Evolutionary conservation across 768 basidiomycete genomes (phyloP), one percentile per base, ranked within the genome.

Genomic region (Phaffia tasmanica): DNA sequence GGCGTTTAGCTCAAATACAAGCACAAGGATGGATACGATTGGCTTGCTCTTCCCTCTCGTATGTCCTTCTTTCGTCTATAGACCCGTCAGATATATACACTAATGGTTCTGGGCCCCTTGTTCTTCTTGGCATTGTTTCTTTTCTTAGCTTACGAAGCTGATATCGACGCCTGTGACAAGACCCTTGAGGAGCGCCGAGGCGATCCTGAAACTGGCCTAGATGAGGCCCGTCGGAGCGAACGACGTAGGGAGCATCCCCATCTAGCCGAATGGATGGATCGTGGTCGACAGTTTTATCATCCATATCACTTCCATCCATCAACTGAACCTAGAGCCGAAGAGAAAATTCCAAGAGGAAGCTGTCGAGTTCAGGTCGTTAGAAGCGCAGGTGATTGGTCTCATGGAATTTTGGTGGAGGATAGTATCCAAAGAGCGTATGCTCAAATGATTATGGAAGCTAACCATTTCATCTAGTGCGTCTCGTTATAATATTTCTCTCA

Each of bases 301-400:
- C 76, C 76, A 15, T 77, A 76, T 61, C 76, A 77, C 65, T 75
- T 71, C 60, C 75, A 74, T 14, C 76, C 76, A 0, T 73, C 72
- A 18, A 69, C 71, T 0, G 62, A 68, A 1, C 72, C 75, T 6
- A 65, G 75, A 29, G 75, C 76, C 0, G 66, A 66, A 1, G 76
- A 77, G 60, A 56, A 70, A 19, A 72, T 76, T 3, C 75, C 75
- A 4, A 54, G 69, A n/a, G 76, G 82, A 1, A 80, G 79, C 9
- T 86, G 85, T 72, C 79, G 79, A 46, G 86, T 90, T 21, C 90
- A 97, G 79, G 89, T 82, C 19, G 81, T 89, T 53, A 83, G 94
- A 63, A 89, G 87, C 69, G 87, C 92, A 25, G 84, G 81, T 1
- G 94, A 97, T 76, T 99, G 94, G 94, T 88, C 86, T 72, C 89